These are phyloP conservation scores for Fraxinus americana DNA, from an alignment of 257 asterid species.

Conservation along the genomic window DNA sequence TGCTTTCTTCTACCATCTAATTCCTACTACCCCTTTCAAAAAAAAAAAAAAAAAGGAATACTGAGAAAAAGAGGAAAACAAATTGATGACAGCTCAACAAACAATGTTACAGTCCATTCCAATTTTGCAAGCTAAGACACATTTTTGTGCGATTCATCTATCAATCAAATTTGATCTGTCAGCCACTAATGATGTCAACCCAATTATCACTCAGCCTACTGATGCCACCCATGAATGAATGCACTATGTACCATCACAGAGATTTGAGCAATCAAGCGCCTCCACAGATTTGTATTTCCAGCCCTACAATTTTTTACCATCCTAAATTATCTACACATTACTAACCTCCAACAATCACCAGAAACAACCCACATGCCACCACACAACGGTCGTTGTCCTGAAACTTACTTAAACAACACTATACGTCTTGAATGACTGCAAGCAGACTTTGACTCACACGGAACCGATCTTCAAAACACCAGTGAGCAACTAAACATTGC, in stretches of 20 bases:
- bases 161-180: not conserved
- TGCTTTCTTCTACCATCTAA: not conserved
- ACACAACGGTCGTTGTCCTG: not conserved
- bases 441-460: not conserved
- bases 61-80: not conserved
- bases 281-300: not conserved
- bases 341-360: not conserved
- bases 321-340: not conserved
- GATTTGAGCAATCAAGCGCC: not conserved
- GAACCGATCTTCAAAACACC: not conserved
- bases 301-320: not conserved
- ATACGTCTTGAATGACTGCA: not conserved
- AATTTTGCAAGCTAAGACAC: not conserved
- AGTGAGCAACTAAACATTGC: not conserved
- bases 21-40: not conserved
- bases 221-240: not conserved
- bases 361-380: not conserved
- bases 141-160: not conserved
- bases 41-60: not conserved
- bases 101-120: not conserved
- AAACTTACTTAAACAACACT: not conserved
- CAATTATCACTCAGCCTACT: not conserved
- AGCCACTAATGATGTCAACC: not conserved
- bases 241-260: not conserved
- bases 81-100: not conserved